Conservation (phyloP, 768 basidiomycete genomes). For the Auriscalpium orientale region DNA sequence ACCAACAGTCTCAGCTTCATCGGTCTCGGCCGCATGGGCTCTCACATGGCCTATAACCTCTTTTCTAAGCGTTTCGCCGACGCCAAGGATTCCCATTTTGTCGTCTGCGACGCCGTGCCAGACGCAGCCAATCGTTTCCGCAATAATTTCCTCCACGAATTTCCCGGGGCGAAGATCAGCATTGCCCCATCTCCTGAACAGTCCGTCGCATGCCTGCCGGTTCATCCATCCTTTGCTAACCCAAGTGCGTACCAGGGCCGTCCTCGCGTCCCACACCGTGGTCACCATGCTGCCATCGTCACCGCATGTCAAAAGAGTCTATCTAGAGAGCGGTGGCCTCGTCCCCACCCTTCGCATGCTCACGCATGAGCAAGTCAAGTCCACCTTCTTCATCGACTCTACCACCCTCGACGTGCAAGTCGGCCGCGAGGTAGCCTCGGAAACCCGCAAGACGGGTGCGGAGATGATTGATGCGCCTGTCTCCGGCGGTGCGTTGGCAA, state of each 20-base stretch:
- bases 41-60: slow-evolving; percentile 79
- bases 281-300: slow-evolving; percentile 92
- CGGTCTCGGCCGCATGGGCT: slow-evolving; percentile 84
- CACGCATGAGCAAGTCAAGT: slow-evolving; percentile 23
- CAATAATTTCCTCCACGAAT: slow-evolving; percentile 44
- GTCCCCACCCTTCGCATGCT: slow-evolving; percentile 53
- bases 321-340: slow-evolving; percentile 52
- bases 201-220: slow-evolving; percentile 36
- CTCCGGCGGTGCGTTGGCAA: slow-evolving; percentile 62
- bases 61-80: slow-evolving; percentile 66
- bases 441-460: slow-evolving; percentile 49
- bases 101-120: slow-evolving; percentile 71
- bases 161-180: slow-evolving; percentile 51
- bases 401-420: slow-evolving; percentile 83
- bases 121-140: slow-evolving; percentile 52
- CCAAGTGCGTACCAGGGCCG: slow-evolving; percentile 39
- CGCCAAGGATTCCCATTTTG: slow-evolving; percentile 46
- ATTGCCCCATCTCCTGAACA: slow-evolving; percentile 62
- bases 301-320: slow-evolving; percentile 77
- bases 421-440: slow-evolving; percentile 54
- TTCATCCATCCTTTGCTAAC: slow-evolving; percentile 4
- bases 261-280: slow-evolving; percentile 54
- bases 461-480: slow-evolving; percentile 91
- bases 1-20: slow-evolving; percentile 64
- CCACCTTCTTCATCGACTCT: slow-evolving; percentile 77